Base-by-base conservation (phyloP, 495 filamentous ascomycete species). In the Penicillium dipodomyicola region DNA sequence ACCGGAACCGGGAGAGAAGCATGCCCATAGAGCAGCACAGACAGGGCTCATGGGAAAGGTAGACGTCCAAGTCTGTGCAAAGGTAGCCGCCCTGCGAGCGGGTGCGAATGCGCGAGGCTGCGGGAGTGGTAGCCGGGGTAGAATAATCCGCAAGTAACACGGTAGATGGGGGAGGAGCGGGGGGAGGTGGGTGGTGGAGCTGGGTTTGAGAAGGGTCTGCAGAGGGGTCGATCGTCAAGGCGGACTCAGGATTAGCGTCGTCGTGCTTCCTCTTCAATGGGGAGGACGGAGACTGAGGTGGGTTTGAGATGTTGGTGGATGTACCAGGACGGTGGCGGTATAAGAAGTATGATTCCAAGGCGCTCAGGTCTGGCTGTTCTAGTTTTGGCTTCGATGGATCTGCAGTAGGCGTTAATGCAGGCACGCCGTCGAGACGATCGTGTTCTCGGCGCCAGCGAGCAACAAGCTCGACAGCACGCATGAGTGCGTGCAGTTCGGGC, bases 21-120 rank as follows among this genome's bases (percentile, higher is more conserved):
- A 97, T 82, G 2, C 91, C 95, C 93, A 97, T 97, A 9, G 87
- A 89, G 72, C 94, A 98, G 84, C 95, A 96, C 30, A 94, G 78
- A 62, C 94, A 98, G 4, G 94, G 94, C 70, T 98, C 94, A 67
- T 96, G 92, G 2, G 91, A 93, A 32, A 93, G 70, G 69, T 96
- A 97, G 30, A 98, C 80, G 62, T 96, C 91, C 2, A 97, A 82
- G 48, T 89, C 87, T 51, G 92, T 87, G 71, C 93, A 97, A 32
- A 98, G 84, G 70, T 98, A 98, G n/a, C 93, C 93, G 58, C 87
- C 86, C n/a, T 76, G 67, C 37, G 58, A 65, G 45, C 67, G 82
- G 25, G 70, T 71, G 69, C 72, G 79, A 61, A 71, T 72, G 10
- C 66, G 63, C 20, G 67, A 63, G 58, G 57, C 32, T 37, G 44